Conservation (phyloP, 169 alveolate species). For the Perkinsus chesapeaki region DNA sequence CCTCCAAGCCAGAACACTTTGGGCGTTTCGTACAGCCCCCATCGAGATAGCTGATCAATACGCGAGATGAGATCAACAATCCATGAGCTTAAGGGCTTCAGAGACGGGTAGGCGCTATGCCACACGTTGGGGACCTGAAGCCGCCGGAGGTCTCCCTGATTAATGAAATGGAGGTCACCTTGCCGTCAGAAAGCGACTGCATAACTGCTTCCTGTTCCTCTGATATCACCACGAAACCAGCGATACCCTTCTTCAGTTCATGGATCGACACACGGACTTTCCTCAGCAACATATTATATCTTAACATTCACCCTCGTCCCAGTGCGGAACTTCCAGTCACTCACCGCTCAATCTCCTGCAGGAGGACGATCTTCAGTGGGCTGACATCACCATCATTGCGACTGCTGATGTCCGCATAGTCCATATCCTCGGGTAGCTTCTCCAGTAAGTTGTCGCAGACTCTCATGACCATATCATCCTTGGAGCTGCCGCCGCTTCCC, state of each 20-base stretch:
- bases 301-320: background rate
- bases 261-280: constrained; percentile 57
- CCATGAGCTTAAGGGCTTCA: constrained; percentile 84
- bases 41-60: constrained; percentile 63
- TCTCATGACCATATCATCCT: constrained; percentile 52
- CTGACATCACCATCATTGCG: constrained; percentile 65
- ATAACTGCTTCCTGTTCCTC: constrained; percentile 78
- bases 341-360: constrained; percentile 78
- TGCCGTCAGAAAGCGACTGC: constrained; percentile 60
- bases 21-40: constrained; percentile 72
- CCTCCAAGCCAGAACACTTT: constrained; percentile 84
- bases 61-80: constrained; percentile 71
- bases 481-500: background rate
- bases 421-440: constrained; percentile 68
- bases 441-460: constrained; percentile 56
- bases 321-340: background rate
- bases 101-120: constrained; percentile 72
- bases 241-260: constrained; percentile 66
- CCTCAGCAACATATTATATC: constrained; percentile 63
- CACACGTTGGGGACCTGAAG: constrained; percentile 75
- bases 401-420: constrained; percentile 58
- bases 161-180: background rate
- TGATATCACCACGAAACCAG: constrained; percentile 79
- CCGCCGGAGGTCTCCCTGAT: background rate
- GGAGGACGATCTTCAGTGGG: constrained; percentile 75